Conservation (phyloP, 1,139 yeast species). For the Groenewaldozyma auringiensis region DNA sequence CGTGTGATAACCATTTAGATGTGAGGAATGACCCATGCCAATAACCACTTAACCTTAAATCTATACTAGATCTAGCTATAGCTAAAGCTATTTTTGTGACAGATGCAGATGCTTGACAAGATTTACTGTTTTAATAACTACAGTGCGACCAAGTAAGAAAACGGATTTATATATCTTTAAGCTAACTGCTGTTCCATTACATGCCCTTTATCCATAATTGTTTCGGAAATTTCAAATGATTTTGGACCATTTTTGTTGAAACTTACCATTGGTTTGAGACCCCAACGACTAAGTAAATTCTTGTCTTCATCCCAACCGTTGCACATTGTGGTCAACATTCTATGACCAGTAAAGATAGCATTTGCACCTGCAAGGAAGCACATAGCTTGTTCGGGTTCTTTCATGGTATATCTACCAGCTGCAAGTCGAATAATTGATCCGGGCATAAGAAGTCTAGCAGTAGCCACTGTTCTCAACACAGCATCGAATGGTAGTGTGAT, state of each 20-base stretch:
- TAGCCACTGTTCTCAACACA: slow-evolving; percentile 61
- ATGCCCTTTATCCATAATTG: neutral
- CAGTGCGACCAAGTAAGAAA: no score
- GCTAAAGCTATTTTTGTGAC: no score
- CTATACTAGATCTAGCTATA: no score
- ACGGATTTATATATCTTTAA: no score
- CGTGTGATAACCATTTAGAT: no score
- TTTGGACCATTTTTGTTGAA: slow-evolving; percentile 22
- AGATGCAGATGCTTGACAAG: no score
- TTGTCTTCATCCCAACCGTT: slow-evolving; percentile 81
- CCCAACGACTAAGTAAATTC: slow-evolving; percentile 62
- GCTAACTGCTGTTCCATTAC: neutral
- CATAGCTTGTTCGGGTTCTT: slow-evolving; percentile 64
- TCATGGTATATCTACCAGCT: slow-evolving; percentile 78
- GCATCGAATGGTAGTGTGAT: slow-evolving; percentile 50
- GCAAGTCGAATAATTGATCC: slow-evolving; percentile 62
- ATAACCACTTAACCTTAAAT: no score
- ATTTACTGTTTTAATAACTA: no score
- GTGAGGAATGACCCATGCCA: no score
- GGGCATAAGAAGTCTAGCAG: slow-evolving; percentile 73
- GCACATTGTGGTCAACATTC: slow-evolving; percentile 76
- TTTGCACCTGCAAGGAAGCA: slow-evolving; percentile 75
- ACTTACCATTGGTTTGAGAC: slow-evolving; percentile 60
- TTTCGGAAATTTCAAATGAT: neutral
- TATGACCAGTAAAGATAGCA: slow-evolving; percentile 76